A percentile compares a stretch with the other conserved stretches of the same genome.
Evolutionary conservation across 805 yeast species (phyloP).

Genomic region (Monosporozyma aquatica): DNA sequence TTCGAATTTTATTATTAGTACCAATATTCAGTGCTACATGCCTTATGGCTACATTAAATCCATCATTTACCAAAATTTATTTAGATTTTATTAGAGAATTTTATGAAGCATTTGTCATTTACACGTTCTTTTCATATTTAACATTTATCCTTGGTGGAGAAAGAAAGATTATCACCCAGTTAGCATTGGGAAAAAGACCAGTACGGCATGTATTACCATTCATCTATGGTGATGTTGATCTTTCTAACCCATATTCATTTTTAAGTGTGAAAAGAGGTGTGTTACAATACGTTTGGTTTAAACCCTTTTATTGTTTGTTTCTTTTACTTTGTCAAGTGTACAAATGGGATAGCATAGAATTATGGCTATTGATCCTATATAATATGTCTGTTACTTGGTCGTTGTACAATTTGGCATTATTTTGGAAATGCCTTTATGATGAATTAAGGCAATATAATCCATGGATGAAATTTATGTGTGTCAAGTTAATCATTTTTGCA

Average conservation of each 20-base stretch:
- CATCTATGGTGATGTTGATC: constrained; percentile 50
- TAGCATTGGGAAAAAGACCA: constrained; percentile 56
- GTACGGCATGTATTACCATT: constrained; percentile 50
- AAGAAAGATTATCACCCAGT: constrained; percentile 60
- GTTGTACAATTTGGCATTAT: constrained; percentile 74
- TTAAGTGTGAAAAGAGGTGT: constrained; percentile 73
- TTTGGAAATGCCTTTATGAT: constrained; percentile 81
- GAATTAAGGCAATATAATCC: constrained; percentile 79
- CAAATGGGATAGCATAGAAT: constrained; percentile 42
- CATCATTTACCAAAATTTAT: constrained; percentile 35
- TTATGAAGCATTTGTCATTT: constrained; percentile 92
- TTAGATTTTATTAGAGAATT: constrained; percentile 77
- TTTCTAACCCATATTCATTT: constrained; percentile 78
- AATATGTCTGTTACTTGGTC: constrained; percentile 76
- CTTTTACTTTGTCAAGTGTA: constrained; percentile 37
- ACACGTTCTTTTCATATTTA: constrained; percentile 78
- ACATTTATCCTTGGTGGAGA: constrained; percentile 90
- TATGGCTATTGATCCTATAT: constrained; percentile 56
- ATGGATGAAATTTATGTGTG: constrained; percentile 86
- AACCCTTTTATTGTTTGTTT: constrained; percentile 68
- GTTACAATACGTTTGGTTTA: constrained; percentile 90
- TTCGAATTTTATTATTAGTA: constrained; percentile 71
- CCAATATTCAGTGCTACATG: constrained; percentile 75
- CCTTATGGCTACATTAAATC: constrained; percentile 42
- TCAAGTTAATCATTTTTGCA: constrained; percentile 88